Conservation (phyloP, 805 yeast species). For the Candida succiphila region DNA sequence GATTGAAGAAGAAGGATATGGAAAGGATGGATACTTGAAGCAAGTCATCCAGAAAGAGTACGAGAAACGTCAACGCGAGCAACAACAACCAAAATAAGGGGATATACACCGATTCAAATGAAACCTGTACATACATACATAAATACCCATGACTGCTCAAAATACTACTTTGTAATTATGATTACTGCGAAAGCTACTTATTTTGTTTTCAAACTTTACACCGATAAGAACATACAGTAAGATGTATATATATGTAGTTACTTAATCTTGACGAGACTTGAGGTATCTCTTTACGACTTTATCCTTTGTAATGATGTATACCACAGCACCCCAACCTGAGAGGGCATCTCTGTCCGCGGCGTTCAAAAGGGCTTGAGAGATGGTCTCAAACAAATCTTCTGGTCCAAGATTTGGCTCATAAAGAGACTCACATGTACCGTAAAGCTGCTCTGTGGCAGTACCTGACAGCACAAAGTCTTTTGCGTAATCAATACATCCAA, state of each 20-base stretch:
- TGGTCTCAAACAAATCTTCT: conserved; percentile 92
- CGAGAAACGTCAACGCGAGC: conserved; percentile 13
- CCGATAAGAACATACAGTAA: too few species aligned
- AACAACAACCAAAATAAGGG: background rate
- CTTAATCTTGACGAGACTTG: conserved; percentile 92
- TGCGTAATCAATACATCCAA: conserved; percentile 94
- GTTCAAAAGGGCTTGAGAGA: conserved; percentile 84
- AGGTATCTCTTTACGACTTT: conserved; percentile 79
- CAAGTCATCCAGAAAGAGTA: conserved; percentile 50
- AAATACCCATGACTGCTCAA: too few species aligned
- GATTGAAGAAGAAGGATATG: conserved; percentile 69
- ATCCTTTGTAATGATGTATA: conserved; percentile 85
- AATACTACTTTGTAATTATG: too few species aligned
- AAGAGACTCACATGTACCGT: conserved; percentile 96
- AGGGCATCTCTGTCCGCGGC: conserved; percentile 97
- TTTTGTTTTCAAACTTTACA: too few species aligned
- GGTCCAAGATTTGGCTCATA: conserved; percentile 92
- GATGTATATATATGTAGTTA: too few species aligned
- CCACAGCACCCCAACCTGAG: conserved; percentile 98
- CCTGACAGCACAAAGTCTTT: conserved; percentile 93
- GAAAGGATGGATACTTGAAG: conserved; percentile 62
- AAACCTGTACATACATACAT: background rate
- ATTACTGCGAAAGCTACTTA: too few species aligned
- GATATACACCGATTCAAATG: too few species aligned
- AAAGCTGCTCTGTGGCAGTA: conserved; percentile 92